These are phyloP conservation scores for Sophora flavescens DNA, from an alignment of 306 rosid species.

Conservation along the genomic window DNA sequence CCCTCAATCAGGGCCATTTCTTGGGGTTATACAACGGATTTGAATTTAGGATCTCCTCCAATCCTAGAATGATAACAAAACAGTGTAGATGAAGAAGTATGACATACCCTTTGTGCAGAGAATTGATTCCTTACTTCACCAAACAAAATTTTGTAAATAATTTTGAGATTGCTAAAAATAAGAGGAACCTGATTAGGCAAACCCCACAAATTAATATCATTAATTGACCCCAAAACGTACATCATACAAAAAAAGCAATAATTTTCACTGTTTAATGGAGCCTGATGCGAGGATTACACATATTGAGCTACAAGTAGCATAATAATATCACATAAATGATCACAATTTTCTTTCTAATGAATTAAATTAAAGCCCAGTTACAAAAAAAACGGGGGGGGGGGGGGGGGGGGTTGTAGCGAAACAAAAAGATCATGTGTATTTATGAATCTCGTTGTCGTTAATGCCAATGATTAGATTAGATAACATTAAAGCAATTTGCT, in stretches of 20 bases:
- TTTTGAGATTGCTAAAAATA: background rate
- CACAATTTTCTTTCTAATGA: background rate
- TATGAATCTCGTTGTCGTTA: background rate
- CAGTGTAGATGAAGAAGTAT: background rate
- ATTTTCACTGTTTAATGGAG: background rate
- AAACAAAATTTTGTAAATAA: constrained; percentile 11
- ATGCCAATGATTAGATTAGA: constrained; percentile 11
- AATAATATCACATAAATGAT: background rate
- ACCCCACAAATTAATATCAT: constrained; percentile 5
- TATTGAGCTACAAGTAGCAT: background rate
- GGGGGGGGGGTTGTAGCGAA: too few relatives aligned
- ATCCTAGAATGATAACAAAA: background rate
- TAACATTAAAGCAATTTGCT: background rate
- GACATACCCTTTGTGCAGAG: constrained; percentile 1
- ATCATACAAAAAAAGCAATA: background rate
- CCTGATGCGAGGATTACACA: background rate
- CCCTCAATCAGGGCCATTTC: background rate
- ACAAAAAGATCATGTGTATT: constrained; percentile 22
- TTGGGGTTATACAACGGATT: background rate
- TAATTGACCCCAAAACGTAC: constrained; percentile 18
- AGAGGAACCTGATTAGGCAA: background rate
- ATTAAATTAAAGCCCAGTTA: background rate
- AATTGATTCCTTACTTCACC: constrained; percentile 5
- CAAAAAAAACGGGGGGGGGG: too few relatives aligned
- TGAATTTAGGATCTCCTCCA: background rate